These are phyloP conservation scores for Trametes maxima DNA, from an alignment of 768 basidiomycete genomes.

Conservation along the genomic window DNA sequence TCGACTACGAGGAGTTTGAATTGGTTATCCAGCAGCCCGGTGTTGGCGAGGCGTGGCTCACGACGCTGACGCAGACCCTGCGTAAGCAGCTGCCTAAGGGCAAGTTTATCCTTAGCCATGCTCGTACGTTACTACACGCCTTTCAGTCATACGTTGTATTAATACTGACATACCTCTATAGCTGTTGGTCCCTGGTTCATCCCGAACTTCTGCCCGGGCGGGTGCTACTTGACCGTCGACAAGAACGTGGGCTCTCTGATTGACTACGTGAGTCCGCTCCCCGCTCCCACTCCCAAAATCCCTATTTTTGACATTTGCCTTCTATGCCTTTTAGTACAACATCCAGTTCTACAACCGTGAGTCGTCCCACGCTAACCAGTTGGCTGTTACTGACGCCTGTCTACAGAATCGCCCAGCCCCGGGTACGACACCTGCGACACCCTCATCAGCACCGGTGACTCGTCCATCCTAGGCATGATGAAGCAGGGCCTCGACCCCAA, in stretches of 20 bases:
- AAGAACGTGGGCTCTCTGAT: slow-evolving; percentile 44
- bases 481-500: slow-evolving; percentile 44
- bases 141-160: background rate
- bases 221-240: slow-evolving; percentile 43
- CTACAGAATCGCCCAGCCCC: slow-evolving; percentile 5
- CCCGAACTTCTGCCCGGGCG: slow-evolving; percentile 36
- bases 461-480: slow-evolving; percentile 56
- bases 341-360: slow-evolving; percentile 26
- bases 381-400: slow-evolving; percentile 28
- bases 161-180: no score
- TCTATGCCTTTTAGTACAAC: slow-evolving; percentile 48
- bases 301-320: no score
- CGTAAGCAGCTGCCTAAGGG: slow-evolving; percentile 37
- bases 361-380: slow-evolving; percentile 34
- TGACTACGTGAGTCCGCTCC: slow-evolving; percentile 41
- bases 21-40: slow-evolving; percentile 57
- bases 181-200: slow-evolving; percentile 50
- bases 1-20: slow-evolving; percentile 59
- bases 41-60: slow-evolving; percentile 50
- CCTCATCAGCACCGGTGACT: slow-evolving; percentile 40
- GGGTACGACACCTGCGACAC: slow-evolving; percentile 40
- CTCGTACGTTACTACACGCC: slow-evolving; percentile 26
- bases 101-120: slow-evolving; percentile 25
- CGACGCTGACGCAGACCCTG: slow-evolving; percentile 38
- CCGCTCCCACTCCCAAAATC: no score